Evolutionary conservation across 345 rosid species (phyloP).

Genomic region (Brassica cretica): DNA sequence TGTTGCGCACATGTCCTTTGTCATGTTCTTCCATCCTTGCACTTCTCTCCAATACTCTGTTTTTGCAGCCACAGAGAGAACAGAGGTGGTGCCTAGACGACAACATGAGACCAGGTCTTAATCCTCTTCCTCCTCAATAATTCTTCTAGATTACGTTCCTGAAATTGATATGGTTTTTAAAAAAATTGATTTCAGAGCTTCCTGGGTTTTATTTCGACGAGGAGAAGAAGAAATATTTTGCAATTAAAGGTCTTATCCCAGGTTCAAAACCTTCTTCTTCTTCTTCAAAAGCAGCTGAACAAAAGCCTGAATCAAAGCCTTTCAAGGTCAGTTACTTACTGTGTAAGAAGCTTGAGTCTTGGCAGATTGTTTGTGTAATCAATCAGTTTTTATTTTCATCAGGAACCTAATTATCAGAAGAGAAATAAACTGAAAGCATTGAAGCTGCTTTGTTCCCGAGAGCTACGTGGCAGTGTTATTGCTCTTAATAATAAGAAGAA

Average conservation of each 20-base stretch:
- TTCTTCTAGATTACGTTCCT: conserved; percentile 1
- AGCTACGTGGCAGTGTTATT: conserved; percentile 56
- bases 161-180: not conserved
- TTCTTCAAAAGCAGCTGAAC: conserved; percentile 27
- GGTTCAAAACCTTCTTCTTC: conserved; percentile 47
- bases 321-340: conserved; percentile 35
- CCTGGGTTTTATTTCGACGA: conserved; percentile 85
- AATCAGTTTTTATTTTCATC: not conserved
- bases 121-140: not conserved
- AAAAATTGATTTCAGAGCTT: conserved; percentile 49
- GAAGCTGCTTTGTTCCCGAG: conserved; percentile 63
- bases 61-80: not conserved
- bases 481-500: conserved; percentile 32
- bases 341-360: conserved; percentile 9
- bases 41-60: too few species aligned
- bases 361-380: not conserved
- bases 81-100: not conserved
- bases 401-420: conserved; percentile 34
- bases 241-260: conserved; percentile 73
- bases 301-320: conserved; percentile 36
- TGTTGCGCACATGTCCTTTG: too few species aligned
- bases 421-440: conserved; percentile 37
- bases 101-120: conserved; percentile 28
- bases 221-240: conserved; percentile 87
- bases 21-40: too few species aligned